Conservation (phyloP, 2,329 filamentous ascomycete species). For the Fusarium oxysporum region DNA sequence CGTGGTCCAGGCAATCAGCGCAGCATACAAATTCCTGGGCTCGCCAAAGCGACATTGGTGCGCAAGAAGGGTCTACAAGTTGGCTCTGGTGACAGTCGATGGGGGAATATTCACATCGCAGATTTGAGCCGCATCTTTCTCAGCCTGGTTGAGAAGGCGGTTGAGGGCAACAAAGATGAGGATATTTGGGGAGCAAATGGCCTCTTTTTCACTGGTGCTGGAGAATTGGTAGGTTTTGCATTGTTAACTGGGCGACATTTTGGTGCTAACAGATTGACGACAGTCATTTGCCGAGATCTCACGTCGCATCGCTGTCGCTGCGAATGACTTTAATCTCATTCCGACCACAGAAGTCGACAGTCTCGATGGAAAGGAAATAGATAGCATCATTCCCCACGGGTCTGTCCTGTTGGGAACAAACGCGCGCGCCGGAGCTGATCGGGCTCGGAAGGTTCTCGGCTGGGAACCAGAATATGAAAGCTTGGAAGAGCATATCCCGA, state of each 20-base stretch:
- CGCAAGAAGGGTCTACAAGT: constrained; percentile 46
- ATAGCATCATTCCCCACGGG: constrained; percentile 57
- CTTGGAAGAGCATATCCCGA: constrained; percentile 56
- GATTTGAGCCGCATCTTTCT: constrained; percentile 49
- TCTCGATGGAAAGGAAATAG: constrained; percentile 54
- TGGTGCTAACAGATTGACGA: not conserved
- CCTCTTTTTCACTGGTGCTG: constrained; percentile 49
- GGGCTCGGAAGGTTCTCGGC: constrained; percentile 63
- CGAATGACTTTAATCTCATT: constrained; percentile 40
- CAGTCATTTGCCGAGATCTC: constrained; percentile 48
- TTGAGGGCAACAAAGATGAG: constrained; percentile 30
- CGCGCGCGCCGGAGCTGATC: constrained; percentile 61
- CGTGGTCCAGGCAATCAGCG: constrained; percentile 52
- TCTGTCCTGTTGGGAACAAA: constrained; percentile 67
- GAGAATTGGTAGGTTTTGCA: constrained; percentile 43
- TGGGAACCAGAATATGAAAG: constrained; percentile 63
- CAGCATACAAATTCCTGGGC: constrained; percentile 54
- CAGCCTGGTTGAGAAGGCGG: constrained; percentile 48
- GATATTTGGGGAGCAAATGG: constrained; percentile 52
- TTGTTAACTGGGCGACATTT: not conserved
- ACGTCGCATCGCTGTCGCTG: constrained; percentile 38
- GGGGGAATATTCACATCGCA: constrained; percentile 51
- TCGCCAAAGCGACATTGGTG: constrained; percentile 43
- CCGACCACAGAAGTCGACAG: constrained; percentile 35
- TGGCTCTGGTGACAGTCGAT: constrained; percentile 48